Base-by-base conservation (phyloP, 345 rosid genomes). In the Moringa oleifera region DNA sequence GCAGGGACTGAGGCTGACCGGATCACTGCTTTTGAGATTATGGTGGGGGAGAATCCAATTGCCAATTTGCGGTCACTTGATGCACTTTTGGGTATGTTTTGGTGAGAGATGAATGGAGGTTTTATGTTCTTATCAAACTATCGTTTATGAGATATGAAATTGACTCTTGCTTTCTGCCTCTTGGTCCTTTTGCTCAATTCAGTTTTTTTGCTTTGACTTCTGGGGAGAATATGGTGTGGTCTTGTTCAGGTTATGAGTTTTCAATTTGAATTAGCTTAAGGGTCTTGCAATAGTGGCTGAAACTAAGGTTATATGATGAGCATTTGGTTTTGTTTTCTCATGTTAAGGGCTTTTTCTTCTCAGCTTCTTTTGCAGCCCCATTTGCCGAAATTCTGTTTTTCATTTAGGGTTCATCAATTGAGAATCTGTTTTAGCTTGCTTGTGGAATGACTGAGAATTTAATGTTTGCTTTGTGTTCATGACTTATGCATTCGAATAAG, bases 1-100 rank as follows among this genome's bases (percentile, higher is more conserved):
- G 85, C 99, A 5, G 97, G 99, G 57, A 94, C 99, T 17, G 96
- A 86, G 2, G 79, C 95, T 54, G 99, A 94, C 79, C 90, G 88
- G 71, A 92, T 94, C 51, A 83, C 97, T 20, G 95, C 97, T 0
- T 94, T 88, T 76, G 84, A 95, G 24, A 84, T 88, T 25, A 79
- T 88, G 77, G 81, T 90, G 23, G 99, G 91, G 36, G 96, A 90
- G 77, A 94, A 94, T 58, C 90, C 97, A 0, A 65, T 94, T 24
- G 97, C 97, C 46, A 94, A 90, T 75, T 71, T 94, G 85, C 77
- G 85, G 71, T 85, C 99, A 13, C 95, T 94, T 61, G 99, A 88
- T 77, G 96, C 89, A 0, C 85, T 94, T 47, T 66, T 94, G 70
- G 97, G 99, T 90, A 74, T 65, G 80, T 63, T 50, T 54, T 47